phyloP scores from a whole-genome alignment of 805 yeast species.

The Kuraishia piskuri region DNA sequence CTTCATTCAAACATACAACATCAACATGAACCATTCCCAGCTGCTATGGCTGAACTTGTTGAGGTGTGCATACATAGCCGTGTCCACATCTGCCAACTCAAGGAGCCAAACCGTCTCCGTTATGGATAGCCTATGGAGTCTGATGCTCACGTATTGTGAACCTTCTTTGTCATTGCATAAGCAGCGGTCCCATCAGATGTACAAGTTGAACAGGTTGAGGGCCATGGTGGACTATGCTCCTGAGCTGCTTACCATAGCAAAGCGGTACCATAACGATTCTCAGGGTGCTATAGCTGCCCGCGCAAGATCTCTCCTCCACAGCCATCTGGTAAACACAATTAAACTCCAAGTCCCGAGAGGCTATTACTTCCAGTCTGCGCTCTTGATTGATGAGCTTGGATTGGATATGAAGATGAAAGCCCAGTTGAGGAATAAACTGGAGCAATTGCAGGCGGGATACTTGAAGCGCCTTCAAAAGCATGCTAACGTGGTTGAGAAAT shows the following conservation, averaged over 20 bases:
- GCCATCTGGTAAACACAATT: conserved; percentile 4
- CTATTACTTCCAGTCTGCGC: background rate
- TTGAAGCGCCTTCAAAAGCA: conserved; percentile 9
- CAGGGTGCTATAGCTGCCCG: background rate
- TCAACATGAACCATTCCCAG: conserved; percentile 11
- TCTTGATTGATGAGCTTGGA: conserved; percentile 16
- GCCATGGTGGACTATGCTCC: background rate
- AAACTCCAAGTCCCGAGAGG: conserved; percentile 11
- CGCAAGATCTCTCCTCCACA: background rate
- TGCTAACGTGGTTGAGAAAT: background rate
- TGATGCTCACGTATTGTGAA: background rate
- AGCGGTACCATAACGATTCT: background rate
- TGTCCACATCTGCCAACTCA: conserved; percentile 12
- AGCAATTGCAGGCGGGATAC: conserved; percentile 11
- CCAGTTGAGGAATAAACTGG: conserved; percentile 8
- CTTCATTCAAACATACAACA: conserved; percentile 14
- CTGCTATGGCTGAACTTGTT: conserved; percentile 19
- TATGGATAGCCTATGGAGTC: conserved; percentile 11
- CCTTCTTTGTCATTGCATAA: background rate
- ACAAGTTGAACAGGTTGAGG: background rate
- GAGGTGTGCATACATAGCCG: conserved; percentile 14
- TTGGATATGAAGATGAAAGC: conserved; percentile 13
- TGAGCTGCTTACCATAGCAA: background rate
- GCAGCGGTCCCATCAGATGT: background rate
- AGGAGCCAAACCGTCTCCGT: conserved; percentile 14